Percentiles rank a stretch among this genome's conserved stretches.
Evolutionary conservation across 78 protist species (phyloP).

Genomic region (Cyanophora paradoxa): DNA sequence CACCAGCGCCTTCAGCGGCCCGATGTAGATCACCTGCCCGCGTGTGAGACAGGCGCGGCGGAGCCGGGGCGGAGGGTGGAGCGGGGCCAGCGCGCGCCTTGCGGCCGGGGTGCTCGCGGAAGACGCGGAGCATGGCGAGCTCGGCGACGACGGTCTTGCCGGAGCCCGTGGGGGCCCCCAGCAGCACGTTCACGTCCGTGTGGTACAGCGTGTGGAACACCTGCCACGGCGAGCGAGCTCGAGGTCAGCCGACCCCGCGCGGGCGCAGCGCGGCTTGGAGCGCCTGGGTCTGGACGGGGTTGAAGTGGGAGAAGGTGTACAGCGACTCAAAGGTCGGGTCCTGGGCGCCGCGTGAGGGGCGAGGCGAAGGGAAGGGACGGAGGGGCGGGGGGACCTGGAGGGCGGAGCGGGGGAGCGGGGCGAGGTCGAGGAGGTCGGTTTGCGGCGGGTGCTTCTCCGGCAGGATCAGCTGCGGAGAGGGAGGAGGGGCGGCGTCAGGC

Average conservation of each 20-base stretch:
- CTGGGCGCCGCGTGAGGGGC: no score
- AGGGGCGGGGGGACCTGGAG: no score
- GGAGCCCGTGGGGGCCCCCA: slow-evolving; percentile 98
- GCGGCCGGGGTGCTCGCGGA: slow-evolving; percentile 44
- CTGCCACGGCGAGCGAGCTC: background rate
- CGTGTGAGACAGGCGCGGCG: no score
- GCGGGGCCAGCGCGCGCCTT: no score
- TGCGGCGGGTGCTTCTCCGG: slow-evolving; percentile 80
- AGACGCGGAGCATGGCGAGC: slow-evolving; percentile 80
- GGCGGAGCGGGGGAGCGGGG: slow-evolving; percentile 81
- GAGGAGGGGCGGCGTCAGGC: background rate
- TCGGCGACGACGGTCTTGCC: slow-evolving; percentile 98
- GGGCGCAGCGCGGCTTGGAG: no score
- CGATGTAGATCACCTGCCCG: slow-evolving; percentile 95
- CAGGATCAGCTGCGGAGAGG: slow-evolving; percentile 35
- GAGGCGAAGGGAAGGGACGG: no score
- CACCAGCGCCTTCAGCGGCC: slow-evolving; percentile 98
- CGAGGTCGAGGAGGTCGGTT: slow-evolving; percentile 86
- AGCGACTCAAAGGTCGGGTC: slow-evolving; percentile 35
- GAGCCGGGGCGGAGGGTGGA: no score
- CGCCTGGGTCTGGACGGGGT: slow-evolving; percentile 96
- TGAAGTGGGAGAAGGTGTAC: slow-evolving; percentile 84
- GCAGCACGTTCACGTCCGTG: slow-evolving; percentile 86
- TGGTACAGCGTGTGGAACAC: slow-evolving; percentile 85
- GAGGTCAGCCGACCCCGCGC: no score